Evolutionary conservation across 345 rosid species (phyloP), one percentile per base, ranked within the genome.

Genomic region (Aethionema arabicum): DNA sequence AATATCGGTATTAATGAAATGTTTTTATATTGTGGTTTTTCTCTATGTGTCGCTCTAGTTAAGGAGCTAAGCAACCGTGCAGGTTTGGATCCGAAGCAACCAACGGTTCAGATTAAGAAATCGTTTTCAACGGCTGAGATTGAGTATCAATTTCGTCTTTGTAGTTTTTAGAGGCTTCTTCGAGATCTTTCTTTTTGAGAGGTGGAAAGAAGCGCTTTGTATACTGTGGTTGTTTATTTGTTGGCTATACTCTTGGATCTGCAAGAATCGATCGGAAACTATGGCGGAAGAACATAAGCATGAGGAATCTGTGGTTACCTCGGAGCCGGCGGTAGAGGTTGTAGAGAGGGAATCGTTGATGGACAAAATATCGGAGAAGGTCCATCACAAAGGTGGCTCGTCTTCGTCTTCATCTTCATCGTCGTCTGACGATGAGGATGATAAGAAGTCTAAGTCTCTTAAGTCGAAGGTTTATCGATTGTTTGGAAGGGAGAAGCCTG

Each of bases 401-500:
- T 68, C 72, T 6, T 59, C 45, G 13, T 54, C 40, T 16, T 41
- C 62, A 0, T 51, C 56, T 7, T 58, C 66, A 0, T 70, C 74
- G 0, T 69, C 71, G 3, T 69, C 76, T 7, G 76, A 72, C 47
- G 66, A 66, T n/a, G 76, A 72, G 32, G 67, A 11, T 3, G 66
- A 66, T 37, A 72, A 59, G 67, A 66, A 59, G 9, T 54, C 55
- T 0, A 30, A 10, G 16, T 66, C 76, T 47, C 5, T 72, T 38
- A 66, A 72, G 39, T 56, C 72, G 13, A 72, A 66, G 76, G 74
- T 87, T 57, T 85, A 63, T 43, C 89, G 92, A 27, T 56, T 90
- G 74, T 87, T 90, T 55, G 97, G 97, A 1, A 80, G 97, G 36
- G 88, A 90, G 61, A 60, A 59, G 6, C 76, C 76, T 7, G 72